Percentiles rank a stretch among this genome's conserved stretches.
Conservation (phyloP, 805 yeast species). For the Yamadazyma takamatsuzukensis region DNA sequence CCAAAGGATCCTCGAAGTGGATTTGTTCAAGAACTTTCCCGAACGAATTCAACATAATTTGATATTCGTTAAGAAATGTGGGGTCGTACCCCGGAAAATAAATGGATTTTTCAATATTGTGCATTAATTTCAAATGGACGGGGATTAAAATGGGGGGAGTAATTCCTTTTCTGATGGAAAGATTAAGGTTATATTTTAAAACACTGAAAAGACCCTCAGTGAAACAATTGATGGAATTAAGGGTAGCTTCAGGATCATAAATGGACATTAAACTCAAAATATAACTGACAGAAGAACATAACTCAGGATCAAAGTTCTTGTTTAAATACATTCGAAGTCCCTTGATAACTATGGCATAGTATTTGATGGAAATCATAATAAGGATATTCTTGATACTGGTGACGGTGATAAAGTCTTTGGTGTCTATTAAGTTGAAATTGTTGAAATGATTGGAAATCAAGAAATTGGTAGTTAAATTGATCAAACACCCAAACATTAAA, state of each 20-base stretch:
- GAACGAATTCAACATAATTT: conserved; percentile 20
- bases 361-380: conserved; percentile 29
- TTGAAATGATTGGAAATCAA: conserved; percentile 28
- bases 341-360: conserved; percentile 34
- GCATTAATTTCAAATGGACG: conserved; percentile 31
- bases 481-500: conserved; percentile 33
- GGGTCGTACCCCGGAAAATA: conserved; percentile 36
- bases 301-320: conserved; percentile 24
- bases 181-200: conserved; percentile 23
- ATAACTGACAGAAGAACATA: conserved; percentile 33
- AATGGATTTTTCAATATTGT: conserved; percentile 29
- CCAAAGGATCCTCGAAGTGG: conserved; percentile 6
- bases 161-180: conserved; percentile 10
- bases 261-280: conserved; percentile 37
- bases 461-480: conserved; percentile 38
- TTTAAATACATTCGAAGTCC: conserved; percentile 28
- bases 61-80: conserved; percentile 26
- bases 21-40: conserved; percentile 13
- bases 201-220: conserved; percentile 39
- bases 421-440: conserved; percentile 11
- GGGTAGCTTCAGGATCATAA: conserved; percentile 41
- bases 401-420: conserved; percentile 10
- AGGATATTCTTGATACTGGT: conserved; percentile 21
- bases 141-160: conserved; percentile 21
- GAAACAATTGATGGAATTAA: conserved; percentile 33